Base-by-base conservation (phyloP, 805 yeast species). In the Cyberlindnera samutprakarnensis region DNA sequence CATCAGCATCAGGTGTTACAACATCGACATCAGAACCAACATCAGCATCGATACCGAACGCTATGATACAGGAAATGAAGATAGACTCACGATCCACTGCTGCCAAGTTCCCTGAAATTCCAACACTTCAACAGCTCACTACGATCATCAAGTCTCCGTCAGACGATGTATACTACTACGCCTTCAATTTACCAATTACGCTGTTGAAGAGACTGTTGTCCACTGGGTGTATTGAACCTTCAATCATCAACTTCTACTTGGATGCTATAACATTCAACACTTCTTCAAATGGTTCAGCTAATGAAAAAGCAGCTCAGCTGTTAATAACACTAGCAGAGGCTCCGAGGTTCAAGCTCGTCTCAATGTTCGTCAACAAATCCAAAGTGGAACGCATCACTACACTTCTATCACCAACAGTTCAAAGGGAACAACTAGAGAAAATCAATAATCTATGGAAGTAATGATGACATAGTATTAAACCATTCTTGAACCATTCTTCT, bases 181-280 rank as follows among this genome's bases (percentile, higher is more conserved):
- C 69, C 2, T 36, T 70, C 5, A 31, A 36, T 3, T 23, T 70
- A 1, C 38, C 54, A 2, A 28, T 56, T 0, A 27, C 36, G 0
- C 46, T 49, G 2, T 57, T 61, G 24, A 13, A 38, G 2, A 43
- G 44, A 9, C 37, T 67, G 2, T 75, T 70, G 34, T 42, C 47
- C 7, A 33, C 45, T 4, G 60, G 67, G 8, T 78, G 77, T 2
- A 48, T 76, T 1, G 82, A 75, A 23, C 43, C 66, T 0, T 68
- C 64, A 10, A 62, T 69, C 36, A 49, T 75, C 7, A 57, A 56
- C n/a, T 66, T 71, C 37, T 66, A 59, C 34, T 30, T 75, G 7
- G 70, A 67, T 18, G 68, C 79, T 0, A 49, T 42, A 1, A 18
- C 33, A 4, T 23, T 31, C 15, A 14, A n/a, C 1, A 15, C 19